Base-by-base conservation (phyloP, 2,329 filamentous ascomycete genomes). In the Alternaria sp. region DNA sequence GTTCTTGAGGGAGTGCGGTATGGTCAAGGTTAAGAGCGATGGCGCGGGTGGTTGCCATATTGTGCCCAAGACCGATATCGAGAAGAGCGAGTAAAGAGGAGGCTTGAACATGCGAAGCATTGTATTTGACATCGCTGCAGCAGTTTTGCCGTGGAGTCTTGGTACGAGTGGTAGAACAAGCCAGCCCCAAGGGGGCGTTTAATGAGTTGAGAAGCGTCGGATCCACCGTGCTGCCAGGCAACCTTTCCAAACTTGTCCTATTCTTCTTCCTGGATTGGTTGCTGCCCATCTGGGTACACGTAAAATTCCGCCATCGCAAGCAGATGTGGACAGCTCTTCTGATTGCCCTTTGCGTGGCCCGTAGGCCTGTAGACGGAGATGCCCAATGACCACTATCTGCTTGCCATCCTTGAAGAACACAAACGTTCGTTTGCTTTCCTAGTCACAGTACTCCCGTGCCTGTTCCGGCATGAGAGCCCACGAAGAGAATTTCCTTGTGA, bases 1-100 rank as follows among this genome's bases (percentile, higher is more conserved):
- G 23, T 65, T 54, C 54, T 36, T 66, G 33, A 46, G 36, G 17
- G 62, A 65, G 50, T 66, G 63, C 17, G 62, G 60, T 6, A 61
- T 66, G 62, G 60, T 65, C n/a, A 60, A 37, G 9, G 63, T 66
- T 3, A 57, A 50, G 46, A 56, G 52, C 33, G 56, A 51, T 3
- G 45, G 39, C 36, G n/a, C 17, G 5, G 63, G 62, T 2, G 56
- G 63, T 1, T 66, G 57, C 33, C 54, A 58, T 26, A 60, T 66
- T 29, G 60, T 65, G 37, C 34, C 60, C 14, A 61, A 56, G 51
- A 59, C 41, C 9, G 45, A 40, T 21, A 41, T 66, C 14, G 26
- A 45, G 44, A 61, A 57, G 51, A 36, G 45, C 4, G 51, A 49
- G 29, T 37, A 39, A 23, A 13, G 8, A 17, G 21, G 21, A 24